Percentiles rank a stretch among this genome's conserved stretches.
These are phyloP conservation scores for Tetracladium setigerum DNA, from an alignment of 495 filamentous ascomycete species.

Conservation along the genomic window DNA sequence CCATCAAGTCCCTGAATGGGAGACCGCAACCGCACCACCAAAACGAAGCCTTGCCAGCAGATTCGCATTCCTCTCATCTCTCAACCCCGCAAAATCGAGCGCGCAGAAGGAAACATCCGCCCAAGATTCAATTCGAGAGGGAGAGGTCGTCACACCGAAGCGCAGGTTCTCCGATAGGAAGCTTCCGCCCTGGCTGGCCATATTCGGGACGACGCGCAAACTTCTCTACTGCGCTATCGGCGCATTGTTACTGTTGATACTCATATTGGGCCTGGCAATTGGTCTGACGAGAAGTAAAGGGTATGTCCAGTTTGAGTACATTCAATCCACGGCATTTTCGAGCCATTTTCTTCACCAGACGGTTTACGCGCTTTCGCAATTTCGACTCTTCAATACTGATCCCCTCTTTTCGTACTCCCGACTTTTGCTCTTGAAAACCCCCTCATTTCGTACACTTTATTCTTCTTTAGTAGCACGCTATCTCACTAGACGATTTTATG, in stretches of 20 bases:
- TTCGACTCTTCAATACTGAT: too few species aligned
- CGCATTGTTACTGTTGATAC: slow-evolving; percentile 22
- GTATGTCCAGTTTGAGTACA: too few species aligned
- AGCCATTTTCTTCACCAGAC: too few species aligned
- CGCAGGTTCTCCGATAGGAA: slow-evolving; percentile 24
- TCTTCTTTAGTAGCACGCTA: too few species aligned
- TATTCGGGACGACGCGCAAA: slow-evolving; percentile 32
- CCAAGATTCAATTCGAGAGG: slow-evolving; percentile 1
- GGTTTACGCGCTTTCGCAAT: too few species aligned
- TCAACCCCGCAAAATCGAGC: slow-evolving; percentile 1
- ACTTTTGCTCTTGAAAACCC: too few species aligned
- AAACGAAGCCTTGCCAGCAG: slow-evolving; percentile 22
- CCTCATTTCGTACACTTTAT: too few species aligned
- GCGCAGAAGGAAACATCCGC: neutral
- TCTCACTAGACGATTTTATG: too few species aligned
- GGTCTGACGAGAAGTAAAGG: slow-evolving; percentile 8
- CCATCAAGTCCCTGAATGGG: slow-evolving; percentile 31
- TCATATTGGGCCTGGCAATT: slow-evolving; percentile 29
- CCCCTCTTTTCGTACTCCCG: too few species aligned
- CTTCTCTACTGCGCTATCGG: slow-evolving; percentile 24
- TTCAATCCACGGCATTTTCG: too few species aligned
- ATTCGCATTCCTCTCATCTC: neutral
- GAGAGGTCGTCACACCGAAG: slow-evolving; percentile 9
- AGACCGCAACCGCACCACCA: slow-evolving; percentile 28
- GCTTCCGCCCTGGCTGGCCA: slow-evolving; percentile 30